phyloP scores from a whole-genome alignment of 2,329 filamentous ascomycete genomes.

The Paraphaeosphaeria minitans region DNA sequence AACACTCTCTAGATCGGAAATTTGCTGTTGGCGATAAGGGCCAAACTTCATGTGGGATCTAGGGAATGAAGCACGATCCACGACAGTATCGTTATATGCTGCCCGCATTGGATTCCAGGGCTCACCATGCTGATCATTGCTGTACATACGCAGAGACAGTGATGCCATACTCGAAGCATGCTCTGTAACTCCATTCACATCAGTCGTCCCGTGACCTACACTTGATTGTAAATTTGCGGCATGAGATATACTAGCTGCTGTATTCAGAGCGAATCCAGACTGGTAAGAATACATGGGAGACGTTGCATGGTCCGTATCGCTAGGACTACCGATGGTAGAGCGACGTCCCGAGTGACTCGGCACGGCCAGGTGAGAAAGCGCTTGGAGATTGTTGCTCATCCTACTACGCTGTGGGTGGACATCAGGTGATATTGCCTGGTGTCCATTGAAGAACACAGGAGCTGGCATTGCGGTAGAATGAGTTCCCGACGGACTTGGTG shows the following conservation, averaged over 20 bases:
- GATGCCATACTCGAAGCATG: conserved; percentile 4
- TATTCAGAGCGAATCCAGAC: not conserved
- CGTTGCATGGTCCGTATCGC: conserved; percentile 4
- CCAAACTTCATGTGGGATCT: conserved; percentile 22
- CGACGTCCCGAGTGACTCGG: conserved; percentile 15
- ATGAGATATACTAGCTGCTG: not conserved
- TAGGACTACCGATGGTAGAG: conserved; percentile 12
- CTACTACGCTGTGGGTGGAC: conserved; percentile 9
- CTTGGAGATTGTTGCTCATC: conserved; percentile 17
- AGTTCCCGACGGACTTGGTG: conserved; percentile 26
- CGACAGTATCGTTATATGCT: conserved; percentile 16
- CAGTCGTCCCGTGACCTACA: not conserved
- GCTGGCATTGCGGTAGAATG: conserved; percentile 19
- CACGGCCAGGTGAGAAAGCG: conserved; percentile 22
- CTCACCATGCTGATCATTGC: conserved; percentile 19
- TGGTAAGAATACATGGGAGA: not conserved
- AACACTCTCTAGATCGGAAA: conserved; percentile 32
- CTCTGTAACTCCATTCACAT: not conserved
- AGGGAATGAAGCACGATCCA: conserved; percentile 9
- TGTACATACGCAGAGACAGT: conserved; percentile 4
- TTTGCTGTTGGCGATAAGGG: conserved; percentile 21
- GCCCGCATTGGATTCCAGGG: conserved; percentile 36
- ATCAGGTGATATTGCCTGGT: conserved; percentile 14
- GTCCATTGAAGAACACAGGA: conserved; percentile 7
- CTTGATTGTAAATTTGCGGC: not conserved